phyloP scores from a whole-genome alignment of 2,329 filamentous ascomycete genomes.

The Thyridium curvatum region DNA sequence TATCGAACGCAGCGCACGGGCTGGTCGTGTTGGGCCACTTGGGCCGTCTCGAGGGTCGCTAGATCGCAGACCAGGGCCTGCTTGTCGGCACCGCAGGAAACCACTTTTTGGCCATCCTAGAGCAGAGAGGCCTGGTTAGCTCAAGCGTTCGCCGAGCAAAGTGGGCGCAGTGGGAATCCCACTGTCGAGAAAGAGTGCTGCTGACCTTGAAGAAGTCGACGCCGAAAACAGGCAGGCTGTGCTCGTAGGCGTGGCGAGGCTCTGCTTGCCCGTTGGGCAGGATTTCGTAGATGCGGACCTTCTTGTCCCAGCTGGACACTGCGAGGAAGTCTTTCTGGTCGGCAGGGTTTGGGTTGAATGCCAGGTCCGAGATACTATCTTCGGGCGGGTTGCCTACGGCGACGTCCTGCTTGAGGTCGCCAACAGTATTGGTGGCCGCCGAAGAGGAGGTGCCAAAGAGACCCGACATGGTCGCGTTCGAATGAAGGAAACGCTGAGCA shows the following conservation, averaged over 20 bases:
- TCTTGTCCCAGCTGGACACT: slow-evolving; percentile 94
- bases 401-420: slow-evolving; percentile 87
- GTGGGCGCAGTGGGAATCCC: too few relatives aligned
- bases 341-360: slow-evolving; percentile 52
- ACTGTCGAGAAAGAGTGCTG: too few relatives aligned
- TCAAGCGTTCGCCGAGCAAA: too few relatives aligned
- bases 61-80: slow-evolving; percentile 85
- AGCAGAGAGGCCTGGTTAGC: background rate
- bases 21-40: slow-evolving; percentile 80
- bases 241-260: slow-evolving; percentile 80
- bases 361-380: slow-evolving; percentile 83
- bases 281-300: slow-evolving; percentile 95
- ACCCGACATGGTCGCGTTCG: slow-evolving; percentile 50
- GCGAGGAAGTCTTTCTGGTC: slow-evolving; percentile 71
- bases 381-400: slow-evolving; percentile 71
- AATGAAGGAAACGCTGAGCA: too few relatives aligned
- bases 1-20: slow-evolving; percentile 74
- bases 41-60: slow-evolving; percentile 55
- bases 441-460: slow-evolving; percentile 51
- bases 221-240: slow-evolving; percentile 77
- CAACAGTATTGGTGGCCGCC: slow-evolving; percentile 64
- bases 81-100: slow-evolving; percentile 86
- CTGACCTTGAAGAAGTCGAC: slow-evolving; percentile 84
- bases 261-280: slow-evolving; percentile 69
- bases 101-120: slow-evolving; percentile 85